Percentiles rank a stretch among this genome's conserved stretches.
Evolutionary conservation across 306 rosid species (phyloP).

Genomic region (Carpinus viminea): DNA sequence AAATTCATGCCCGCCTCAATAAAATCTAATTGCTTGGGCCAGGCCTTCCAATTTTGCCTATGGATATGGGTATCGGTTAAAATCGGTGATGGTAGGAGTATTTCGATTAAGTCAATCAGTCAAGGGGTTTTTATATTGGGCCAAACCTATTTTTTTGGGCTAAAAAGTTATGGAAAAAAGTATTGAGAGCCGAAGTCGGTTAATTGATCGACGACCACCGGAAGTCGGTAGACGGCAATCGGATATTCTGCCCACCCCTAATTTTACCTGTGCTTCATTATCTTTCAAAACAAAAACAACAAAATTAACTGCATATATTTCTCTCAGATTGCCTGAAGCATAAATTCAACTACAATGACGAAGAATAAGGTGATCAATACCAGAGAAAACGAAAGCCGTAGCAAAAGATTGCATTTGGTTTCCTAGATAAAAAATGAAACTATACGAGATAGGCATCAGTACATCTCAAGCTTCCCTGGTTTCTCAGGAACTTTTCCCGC

Average conservation of each 20-base stretch:
- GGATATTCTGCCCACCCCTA: background rate
- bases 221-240: no score
- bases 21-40: background rate
- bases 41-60: no score
- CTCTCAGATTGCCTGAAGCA: background rate
- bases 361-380: background rate
- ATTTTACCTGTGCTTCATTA: background rate
- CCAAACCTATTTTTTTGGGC: no score
- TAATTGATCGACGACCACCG: no score
- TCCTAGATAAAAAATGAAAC: background rate
- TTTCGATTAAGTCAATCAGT: no score
- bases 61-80: no score
- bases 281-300: background rate
- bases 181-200: no score
- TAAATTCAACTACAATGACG: no score
- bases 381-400: background rate
- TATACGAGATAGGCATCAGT: background rate
- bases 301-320: background rate
- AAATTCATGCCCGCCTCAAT: background rate
- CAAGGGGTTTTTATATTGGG: no score
- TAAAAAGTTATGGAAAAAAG: no score
- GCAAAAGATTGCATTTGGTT: background rate
- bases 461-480: conserved; percentile 9
- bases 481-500: background rate
- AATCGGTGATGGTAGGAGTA: no score